These are phyloP conservation scores for Pythium pyrilobum DNA, from an alignment of 352 stramenopile species.

Conservation along the genomic window DNA sequence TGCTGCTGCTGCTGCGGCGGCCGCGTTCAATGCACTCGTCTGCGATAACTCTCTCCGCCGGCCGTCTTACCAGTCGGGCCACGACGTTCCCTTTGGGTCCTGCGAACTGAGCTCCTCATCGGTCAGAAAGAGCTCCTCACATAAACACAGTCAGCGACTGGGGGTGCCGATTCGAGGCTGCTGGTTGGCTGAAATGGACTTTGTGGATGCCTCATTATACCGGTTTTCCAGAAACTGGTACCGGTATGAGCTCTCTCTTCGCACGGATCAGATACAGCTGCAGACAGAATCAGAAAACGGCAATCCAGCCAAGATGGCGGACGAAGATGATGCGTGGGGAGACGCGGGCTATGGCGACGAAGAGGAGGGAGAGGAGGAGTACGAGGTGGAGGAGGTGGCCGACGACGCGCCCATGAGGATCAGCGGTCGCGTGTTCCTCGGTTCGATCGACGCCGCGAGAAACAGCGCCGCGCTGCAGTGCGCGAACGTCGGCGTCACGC, in stretches of 20 bases:
- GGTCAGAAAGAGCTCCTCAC: slow-evolving; percentile 7
- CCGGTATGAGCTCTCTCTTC: neutral
- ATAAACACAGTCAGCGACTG: neutral
- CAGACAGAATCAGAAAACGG: slow-evolving; percentile 1
- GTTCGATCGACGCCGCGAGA: slow-evolving; percentile 60
- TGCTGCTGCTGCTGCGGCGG: no score
- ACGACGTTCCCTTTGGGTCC: neutral
- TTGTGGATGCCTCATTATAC: no score
- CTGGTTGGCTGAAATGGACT: slow-evolving; percentile 1
- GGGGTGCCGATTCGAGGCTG: neutral
- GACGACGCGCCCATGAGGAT: slow-evolving; percentile 64
- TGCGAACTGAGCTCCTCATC: no score
- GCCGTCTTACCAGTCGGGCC: neutral
- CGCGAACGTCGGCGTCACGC: slow-evolving; percentile 30
- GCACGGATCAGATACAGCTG: neutral
- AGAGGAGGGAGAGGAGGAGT: slow-evolving; percentile 34
- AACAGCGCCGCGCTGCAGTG: slow-evolving; percentile 32
- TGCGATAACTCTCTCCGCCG: no score
- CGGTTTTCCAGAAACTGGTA: slow-evolving; percentile 1
- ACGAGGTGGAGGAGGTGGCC: slow-evolving; percentile 47
- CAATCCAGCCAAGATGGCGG: neutral
- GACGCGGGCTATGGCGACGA: slow-evolving; percentile 14
- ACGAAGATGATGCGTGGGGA: neutral
- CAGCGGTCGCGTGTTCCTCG: slow-evolving; percentile 36
- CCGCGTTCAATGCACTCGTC: no score